Evolutionary conservation across 768 basidiomycete genomes (phyloP), one percentile per base, ranked within the genome.

Genomic region (Clitopilus passeckerianus): DNA sequence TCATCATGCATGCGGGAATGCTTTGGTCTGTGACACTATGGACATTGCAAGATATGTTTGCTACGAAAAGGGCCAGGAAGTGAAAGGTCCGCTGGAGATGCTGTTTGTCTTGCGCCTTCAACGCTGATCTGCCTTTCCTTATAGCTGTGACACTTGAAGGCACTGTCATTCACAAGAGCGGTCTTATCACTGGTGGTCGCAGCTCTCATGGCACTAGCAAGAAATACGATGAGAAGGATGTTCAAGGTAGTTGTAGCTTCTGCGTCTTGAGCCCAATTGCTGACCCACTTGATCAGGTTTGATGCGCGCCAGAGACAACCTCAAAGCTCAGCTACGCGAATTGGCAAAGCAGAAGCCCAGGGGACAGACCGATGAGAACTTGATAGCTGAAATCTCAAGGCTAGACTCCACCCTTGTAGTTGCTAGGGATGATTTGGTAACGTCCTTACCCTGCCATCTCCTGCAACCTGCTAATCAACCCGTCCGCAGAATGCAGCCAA

Each of bases 151-250:
- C 97, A 0, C 77, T 99, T 44, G 95, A 98, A 46, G 97, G 97
- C 0, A 98, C 95, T 2, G 78, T 99, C 61, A 98, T 99, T 53
- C 97, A 99, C 72, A 95, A 95, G 77, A 95, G 93, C 64, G 97
- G 97, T 61, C 75, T 96, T 53, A 98, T 99, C 69, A 99, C 97
- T 34, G 97, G 97, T 75, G 97, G 97, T 24, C 80, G 86, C 53
- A 92, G 93, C 65, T 82, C 88, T 0, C 87, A 89, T 61, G 81
- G 78, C 52, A 86, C 72, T n/a, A 82, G 80, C 41, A 91, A 91
- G 75, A 94, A 93, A 68, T 98, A 94, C 89, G 93, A 96, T 60
- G 96, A 98, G 70, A 90, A 90, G 66, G 95, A 97, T 65, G 83
- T 98, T 3, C 87, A 93, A 72, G 90, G 94, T 92, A 63, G 44